phyloP scores from a whole-genome alignment of 2,329 filamentous ascomycete genomes.

The Aspergillus tubingensis region DNA sequence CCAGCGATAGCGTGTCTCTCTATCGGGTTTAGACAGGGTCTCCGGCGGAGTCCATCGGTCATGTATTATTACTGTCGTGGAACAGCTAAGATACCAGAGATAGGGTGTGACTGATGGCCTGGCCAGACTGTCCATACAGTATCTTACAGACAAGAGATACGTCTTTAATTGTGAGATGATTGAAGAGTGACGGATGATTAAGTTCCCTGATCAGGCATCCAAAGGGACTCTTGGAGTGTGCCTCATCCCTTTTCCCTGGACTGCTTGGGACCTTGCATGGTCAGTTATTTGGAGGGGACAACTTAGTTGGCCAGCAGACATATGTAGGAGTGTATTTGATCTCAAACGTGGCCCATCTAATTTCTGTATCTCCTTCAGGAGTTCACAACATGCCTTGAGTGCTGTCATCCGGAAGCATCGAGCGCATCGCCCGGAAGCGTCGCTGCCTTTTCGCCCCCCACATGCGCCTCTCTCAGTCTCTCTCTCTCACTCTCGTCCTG shows the following conservation, averaged over 20 bases:
- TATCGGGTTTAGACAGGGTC: too few relatives aligned
- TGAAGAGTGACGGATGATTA: background rate
- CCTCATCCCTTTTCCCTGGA: background rate
- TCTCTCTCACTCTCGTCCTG: background rate
- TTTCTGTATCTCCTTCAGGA: background rate
- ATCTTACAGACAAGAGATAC: slow-evolving; percentile 4
- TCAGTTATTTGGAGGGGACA: background rate
- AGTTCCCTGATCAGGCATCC: background rate
- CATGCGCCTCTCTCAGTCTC: slow-evolving; percentile 15
- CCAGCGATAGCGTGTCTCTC: background rate
- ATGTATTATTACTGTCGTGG: background rate
- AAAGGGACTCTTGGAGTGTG: background rate
- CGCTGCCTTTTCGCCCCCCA: slow-evolving; percentile 21
- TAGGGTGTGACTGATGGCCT: background rate
- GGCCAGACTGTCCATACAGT: background rate
- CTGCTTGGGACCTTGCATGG: slow-evolving; percentile 5
- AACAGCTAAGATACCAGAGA: background rate
- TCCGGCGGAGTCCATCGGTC: background rate
- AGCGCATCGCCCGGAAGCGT: slow-evolving; percentile 29
- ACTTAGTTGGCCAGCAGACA: background rate
- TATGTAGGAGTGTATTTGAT: background rate
- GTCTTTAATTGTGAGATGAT: background rate
- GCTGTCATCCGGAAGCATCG: slow-evolving; percentile 9
- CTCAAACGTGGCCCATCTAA: background rate
- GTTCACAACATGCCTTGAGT: background rate